A percentile compares a stretch with the other conserved stretches of the same genome.
phyloP scores from a whole-genome alignment of 305 asterid species.

The Rubia peregrina region DNA sequence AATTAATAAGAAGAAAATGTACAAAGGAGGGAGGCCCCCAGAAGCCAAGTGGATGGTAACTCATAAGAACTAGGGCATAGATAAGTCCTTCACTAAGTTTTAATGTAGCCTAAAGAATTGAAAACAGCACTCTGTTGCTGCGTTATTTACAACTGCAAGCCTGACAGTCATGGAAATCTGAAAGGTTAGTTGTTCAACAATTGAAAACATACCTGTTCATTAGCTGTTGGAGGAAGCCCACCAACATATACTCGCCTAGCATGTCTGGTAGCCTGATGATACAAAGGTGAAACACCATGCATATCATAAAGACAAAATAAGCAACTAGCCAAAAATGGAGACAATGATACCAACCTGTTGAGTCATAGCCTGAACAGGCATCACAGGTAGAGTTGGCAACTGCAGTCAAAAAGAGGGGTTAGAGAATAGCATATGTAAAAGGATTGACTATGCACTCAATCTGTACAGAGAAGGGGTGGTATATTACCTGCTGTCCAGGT shows the following conservation, averaged over 20 bases:
- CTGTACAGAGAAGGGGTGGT: conserved; percentile 4
- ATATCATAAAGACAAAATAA: neutral
- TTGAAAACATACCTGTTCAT: conserved; percentile 61
- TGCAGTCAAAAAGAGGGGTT: conserved; percentile 29
- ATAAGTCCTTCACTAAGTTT: too few relatives aligned
- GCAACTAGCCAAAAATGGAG: neutral
- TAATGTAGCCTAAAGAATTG: neutral
- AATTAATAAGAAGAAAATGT: neutral
- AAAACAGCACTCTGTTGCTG: neutral
- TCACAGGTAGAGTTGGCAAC: conserved; percentile 67
- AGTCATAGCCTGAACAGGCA: conserved; percentile 98
- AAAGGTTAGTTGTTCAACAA: neutral
- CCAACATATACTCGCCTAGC: conserved; percentile 99
- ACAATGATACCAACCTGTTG: conserved; percentile 63
- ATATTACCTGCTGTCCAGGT: conserved; percentile 79
- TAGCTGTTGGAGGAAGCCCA: conserved; percentile 90
- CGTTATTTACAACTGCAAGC: conserved; percentile 5
- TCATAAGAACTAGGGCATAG: neutral
- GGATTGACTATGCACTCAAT: neutral
- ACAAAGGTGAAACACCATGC: neutral
- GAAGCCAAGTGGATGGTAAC: neutral
- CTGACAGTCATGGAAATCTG: neutral
- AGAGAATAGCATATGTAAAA: conserved; percentile 9
- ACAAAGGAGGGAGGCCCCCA: neutral
- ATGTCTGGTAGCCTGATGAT: conserved; percentile 80